Evolutionary conservation across 2,329 filamentous ascomycete species (phyloP), one percentile per base, ranked within the genome.

Genomic region (Talaromyces sp.): DNA sequence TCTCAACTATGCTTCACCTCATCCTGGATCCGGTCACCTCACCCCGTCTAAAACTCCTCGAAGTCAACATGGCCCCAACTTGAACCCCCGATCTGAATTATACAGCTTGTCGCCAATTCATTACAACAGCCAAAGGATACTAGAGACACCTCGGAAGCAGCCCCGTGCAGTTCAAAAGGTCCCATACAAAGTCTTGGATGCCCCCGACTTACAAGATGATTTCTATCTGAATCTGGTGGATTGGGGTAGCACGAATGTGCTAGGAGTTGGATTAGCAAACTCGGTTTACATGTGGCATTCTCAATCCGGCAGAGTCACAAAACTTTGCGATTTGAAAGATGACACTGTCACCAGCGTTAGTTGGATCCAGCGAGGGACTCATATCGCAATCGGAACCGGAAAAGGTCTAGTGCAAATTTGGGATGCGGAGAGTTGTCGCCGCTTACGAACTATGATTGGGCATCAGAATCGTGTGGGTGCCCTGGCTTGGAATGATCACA

Each of bases 221-320:
- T 99, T 98, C 75, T 99, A 99, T 70, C 82, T 99, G 38, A 99
- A 99, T 69, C 80, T 99, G 27, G 93, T 99, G 3, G 95, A 99
- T 71, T 99, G 95, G 95, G 95, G 95, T 50, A 96, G 91, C 68
- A 92, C 90, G 67, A 96, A 98, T 73, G 89, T 96, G 9, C 82
- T 99, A 11, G 95, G 93, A 7, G 95, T 99, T 50, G 95, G 95
- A 0, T 79, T 99, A 27, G 93, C 93, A 19, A 91, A 89, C 19
- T 96, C 91, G 66, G 95, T 99, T 6, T 99, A 98, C 72, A 95
- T 98, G 86, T 99, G 95, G 95, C 96, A 97, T 73, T 95, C 93
- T 4, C 87, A 91, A 66, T 89, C 89, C 8, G 95, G 93, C 64
- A 86, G 90, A 65, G 95, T 99, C 2, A 96, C 92, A 63, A 96